Conservation (phyloP, 1,139 yeast species). For the Suhomyces coccinellae region DNA sequence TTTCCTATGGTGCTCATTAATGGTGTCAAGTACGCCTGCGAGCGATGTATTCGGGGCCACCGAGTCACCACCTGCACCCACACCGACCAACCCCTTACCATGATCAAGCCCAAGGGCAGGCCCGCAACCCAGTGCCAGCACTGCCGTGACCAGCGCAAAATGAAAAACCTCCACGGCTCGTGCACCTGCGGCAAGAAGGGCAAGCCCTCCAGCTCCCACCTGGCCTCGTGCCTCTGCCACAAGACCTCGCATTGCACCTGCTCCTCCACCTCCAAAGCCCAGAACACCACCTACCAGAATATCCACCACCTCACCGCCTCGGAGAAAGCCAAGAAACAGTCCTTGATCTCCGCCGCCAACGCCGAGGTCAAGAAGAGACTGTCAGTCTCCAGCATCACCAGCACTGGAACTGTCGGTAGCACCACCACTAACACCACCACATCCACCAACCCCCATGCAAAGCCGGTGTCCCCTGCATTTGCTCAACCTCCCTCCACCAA, state of each 20-base stretch:
- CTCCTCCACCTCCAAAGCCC: slow-evolving; percentile 27
- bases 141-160: slow-evolving; percentile 77
- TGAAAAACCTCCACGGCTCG: slow-evolving; percentile 65
- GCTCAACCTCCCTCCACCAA: not conserved
- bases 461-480: not conserved
- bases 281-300: slow-evolving; percentile 8
- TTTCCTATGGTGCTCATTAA: slow-evolving; percentile 74
- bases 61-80: slow-evolving; percentile 93
- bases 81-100: slow-evolving; percentile 83
- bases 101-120: slow-evolving; percentile 95
- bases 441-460: slow-evolving; percentile 1
- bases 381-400: slow-evolving; percentile 7
- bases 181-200: slow-evolving; percentile 72
- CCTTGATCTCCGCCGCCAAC: slow-evolving; percentile 26
- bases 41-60: slow-evolving; percentile 93
- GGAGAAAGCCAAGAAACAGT: slow-evolving; percentile 33
- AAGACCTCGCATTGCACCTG: slow-evolving; percentile 62
- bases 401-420: slow-evolving; percentile 4
- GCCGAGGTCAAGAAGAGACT: slow-evolving; percentile 17
- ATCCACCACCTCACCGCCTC: slow-evolving; percentile 22
- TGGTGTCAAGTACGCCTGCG: slow-evolving; percentile 95
- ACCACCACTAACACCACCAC: slow-evolving; percentile 1
- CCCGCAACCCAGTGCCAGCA: slow-evolving; percentile 91
- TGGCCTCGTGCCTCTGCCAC: slow-evolving; percentile 57
- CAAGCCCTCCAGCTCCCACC: slow-evolving; percentile 44